Evolutionary conservation across 1,139 yeast genomes (phyloP).

Genomic region (Yarrowia galli): DNA sequence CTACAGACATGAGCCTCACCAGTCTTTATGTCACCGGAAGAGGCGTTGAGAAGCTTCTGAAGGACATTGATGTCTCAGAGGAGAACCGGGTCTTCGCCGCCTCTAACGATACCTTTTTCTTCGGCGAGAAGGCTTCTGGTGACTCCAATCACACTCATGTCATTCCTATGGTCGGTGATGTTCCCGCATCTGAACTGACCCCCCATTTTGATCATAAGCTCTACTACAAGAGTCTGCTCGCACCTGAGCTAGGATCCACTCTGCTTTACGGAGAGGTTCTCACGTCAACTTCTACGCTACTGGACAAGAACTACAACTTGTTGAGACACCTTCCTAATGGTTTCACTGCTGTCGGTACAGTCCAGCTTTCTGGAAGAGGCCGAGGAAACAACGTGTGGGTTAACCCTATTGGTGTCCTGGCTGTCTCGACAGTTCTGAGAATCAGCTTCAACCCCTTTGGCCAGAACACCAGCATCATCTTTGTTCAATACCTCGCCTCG

Average conservation of each 20-base stretch:
- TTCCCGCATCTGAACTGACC: slow-evolving; percentile 56
- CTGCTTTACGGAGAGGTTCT: slow-evolving; percentile 86
- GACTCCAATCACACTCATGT: slow-evolving; percentile 33
- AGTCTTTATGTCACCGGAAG: slow-evolving; percentile 44
- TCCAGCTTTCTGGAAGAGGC: slow-evolving; percentile 91
- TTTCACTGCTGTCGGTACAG: slow-evolving; percentile 72
- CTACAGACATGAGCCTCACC: slow-evolving; percentile 67
- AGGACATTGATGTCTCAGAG: slow-evolving; percentile 20
- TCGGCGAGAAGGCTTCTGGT: slow-evolving; percentile 30
- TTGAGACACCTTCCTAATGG: slow-evolving; percentile 74
- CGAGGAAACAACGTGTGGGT: slow-evolving; percentile 97
- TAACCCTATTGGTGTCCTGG: slow-evolving; percentile 90
- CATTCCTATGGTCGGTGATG: slow-evolving; percentile 22
- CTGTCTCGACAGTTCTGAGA: slow-evolving; percentile 74
- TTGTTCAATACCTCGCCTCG: slow-evolving; percentile 84
- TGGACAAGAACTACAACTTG: slow-evolving; percentile 73
- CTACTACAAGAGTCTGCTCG: slow-evolving; percentile 61
- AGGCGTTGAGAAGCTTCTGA: slow-evolving; percentile 10
- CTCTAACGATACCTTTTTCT: slow-evolving; percentile 39
- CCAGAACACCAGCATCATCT: slow-evolving; percentile 65
- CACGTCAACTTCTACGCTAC: slow-evolving; percentile 81
- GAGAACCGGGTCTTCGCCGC: slow-evolving; percentile 12
- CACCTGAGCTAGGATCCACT: slow-evolving; percentile 62
- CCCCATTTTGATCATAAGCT: slow-evolving; percentile 73
- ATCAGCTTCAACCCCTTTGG: slow-evolving; percentile 56